Conservation (phyloP, 768 basidiomycete genomes). For the Goffeauzyma gilvescens region DNA sequence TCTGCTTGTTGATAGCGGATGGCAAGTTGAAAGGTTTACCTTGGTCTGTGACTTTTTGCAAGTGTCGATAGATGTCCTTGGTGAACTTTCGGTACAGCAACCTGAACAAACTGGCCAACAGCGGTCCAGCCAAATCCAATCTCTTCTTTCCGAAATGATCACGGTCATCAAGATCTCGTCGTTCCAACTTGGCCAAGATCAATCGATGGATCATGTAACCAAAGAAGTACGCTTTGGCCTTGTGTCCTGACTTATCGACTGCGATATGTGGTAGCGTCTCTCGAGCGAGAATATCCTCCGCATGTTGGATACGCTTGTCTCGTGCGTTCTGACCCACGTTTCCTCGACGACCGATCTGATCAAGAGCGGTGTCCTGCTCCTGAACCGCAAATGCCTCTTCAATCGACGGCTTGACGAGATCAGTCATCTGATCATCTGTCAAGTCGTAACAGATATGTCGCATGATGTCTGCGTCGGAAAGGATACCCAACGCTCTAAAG, state of each 20-base stretch:
- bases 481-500: conserved; percentile 90
- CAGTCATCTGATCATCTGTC: conserved; percentile 86
- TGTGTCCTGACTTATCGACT: conserved; percentile 84
- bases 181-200: conserved; percentile 75
- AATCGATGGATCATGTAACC: conserved; percentile 99
- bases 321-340: conserved; percentile 79
- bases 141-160: conserved; percentile 99
- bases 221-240: conserved; percentile 97
- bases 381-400: conserved; percentile 98
- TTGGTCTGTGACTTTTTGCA: conserved; percentile 90
- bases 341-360: conserved; percentile 96
- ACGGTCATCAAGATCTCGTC: conserved; percentile 91
- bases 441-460: conserved; percentile 97
- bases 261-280: conserved; percentile 97
- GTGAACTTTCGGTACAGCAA: conserved; percentile 94
- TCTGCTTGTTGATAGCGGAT: conserved; percentile 82
- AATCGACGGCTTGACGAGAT: conserved; percentile 95
- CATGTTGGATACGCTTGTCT: conserved; percentile 60
- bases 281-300: conserved; percentile 93
- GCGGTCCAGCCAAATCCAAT: conserved; percentile 81
- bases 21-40: conserved; percentile 86
- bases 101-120: conserved; percentile 90
- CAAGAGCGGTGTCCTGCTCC: conserved; percentile 60
- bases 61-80: conserved; percentile 85
- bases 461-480: conserved; percentile 90